phyloP scores from a whole-genome alignment of 148 eudicot genomes.

The Rhododendron williamsianum region DNA sequence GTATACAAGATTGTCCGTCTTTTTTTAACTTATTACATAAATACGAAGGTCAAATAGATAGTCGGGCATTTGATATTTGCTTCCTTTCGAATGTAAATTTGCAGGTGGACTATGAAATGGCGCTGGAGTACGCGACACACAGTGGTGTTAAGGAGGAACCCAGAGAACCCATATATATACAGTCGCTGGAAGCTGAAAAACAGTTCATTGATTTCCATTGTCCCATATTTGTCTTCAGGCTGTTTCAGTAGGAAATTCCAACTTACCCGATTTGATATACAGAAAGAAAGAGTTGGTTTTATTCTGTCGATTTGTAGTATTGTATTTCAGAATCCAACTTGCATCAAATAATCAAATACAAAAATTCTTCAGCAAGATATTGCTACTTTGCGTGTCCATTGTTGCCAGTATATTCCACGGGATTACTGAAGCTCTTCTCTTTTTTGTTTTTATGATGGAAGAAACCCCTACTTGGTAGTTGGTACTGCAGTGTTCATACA shows the following conservation, averaged over 20 bases:
- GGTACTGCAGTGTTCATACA: neutral
- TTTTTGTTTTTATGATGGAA: neutral
- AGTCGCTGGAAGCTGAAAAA: constrained; percentile 43
- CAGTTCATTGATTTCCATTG: constrained; percentile 56
- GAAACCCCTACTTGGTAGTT: neutral
- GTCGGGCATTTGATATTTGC: neutral
- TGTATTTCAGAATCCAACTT: neutral
- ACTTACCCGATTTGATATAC: neutral
- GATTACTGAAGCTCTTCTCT: neutral
- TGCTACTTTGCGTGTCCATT: neutral
- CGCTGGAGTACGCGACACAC: constrained; percentile 91
- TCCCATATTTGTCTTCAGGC: constrained; percentile 73
- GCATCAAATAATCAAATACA: neutral
- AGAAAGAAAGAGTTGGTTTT: neutral
- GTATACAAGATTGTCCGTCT: neutral
- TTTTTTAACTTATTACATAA: no score
- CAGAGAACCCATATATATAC: constrained; percentile 58
- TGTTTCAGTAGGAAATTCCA: constrained; percentile 38
- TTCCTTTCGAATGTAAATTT: constrained; percentile 9
- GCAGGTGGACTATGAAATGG: constrained; percentile 96
- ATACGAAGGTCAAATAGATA: neutral
- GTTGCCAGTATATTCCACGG: neutral
- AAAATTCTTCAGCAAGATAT: neutral
- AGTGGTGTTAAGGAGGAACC: constrained; percentile 88
- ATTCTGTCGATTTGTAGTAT: neutral